Evolutionary conservation across 495 filamentous ascomycete genomes (phyloP), one percentile per base, ranked within the genome.

Genomic region (Neurospora sp.): DNA sequence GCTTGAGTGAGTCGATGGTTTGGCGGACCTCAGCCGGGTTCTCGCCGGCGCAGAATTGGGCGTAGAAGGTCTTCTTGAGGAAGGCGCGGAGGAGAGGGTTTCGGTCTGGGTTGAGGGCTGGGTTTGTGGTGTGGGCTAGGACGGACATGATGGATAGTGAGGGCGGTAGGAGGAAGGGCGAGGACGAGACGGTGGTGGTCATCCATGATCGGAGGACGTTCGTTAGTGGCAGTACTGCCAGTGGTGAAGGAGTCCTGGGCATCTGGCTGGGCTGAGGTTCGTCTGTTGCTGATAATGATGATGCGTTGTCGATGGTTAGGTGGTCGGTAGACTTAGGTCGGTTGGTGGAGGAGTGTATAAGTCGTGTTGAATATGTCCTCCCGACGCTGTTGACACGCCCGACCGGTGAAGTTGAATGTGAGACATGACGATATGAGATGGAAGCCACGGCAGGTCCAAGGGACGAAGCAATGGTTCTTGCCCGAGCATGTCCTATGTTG

Each of bases 21-120:
- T 73, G 76, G 7, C 79, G 76, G 37, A 95, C 90, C 78, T 94
- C 90, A 1, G 74, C 71, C 0, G 84, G 80, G 65, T 88, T 91
- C 77, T 91, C 89, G 22, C 93, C 93, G 2, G 91, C 91, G 78
- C 93, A 96, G 79, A 95, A 96, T 76, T 96, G 92, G 71, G 87
- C 87, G 79, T 96, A 96, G 77, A 96, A 93, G 0, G 92, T 95
- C 71, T 89, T 86, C 73, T 92, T 91, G 39, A 96, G 84, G 41
- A 92, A 78, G 73, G 78, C 85, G 18, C 82, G 80, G 16, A 90
- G 83, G 20, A 89, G 10, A 0, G 84, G 85, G 72, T 91, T 91
- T 40, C 77, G 80, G 73, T 89, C 86, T 4, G 89, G 88, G 73
- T 86, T 86, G 12, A 91, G 80, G 8, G 88, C 47, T 1, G 88